Conservation (phyloP, 805 yeast genomes). For the Saccharomycopsis olivae region DNA sequence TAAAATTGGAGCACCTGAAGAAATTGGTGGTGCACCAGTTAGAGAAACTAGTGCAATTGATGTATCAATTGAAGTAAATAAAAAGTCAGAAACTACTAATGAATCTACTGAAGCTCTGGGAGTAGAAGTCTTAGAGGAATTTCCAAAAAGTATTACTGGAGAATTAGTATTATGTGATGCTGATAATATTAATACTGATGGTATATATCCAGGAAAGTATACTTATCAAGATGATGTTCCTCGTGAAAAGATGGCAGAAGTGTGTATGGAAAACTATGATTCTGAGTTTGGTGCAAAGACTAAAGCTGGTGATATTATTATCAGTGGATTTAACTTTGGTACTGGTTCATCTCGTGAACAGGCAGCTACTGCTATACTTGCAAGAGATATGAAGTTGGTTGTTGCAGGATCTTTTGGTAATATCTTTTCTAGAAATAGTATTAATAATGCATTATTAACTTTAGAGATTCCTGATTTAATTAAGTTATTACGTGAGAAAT, state of each 20-base stretch:
- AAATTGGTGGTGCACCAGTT: slow-evolving; percentile 47
- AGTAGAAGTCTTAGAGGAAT: slow-evolving; percentile 78
- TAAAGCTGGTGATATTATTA: slow-evolving; percentile 76
- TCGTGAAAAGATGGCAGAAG: slow-evolving; percentile 93
- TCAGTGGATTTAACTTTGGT: slow-evolving; percentile 93
- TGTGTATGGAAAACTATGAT: slow-evolving; percentile 98
- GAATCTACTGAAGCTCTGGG: slow-evolving; percentile 26
- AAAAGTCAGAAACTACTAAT: slow-evolving; percentile 23
- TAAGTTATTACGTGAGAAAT: slow-evolving; percentile 61
- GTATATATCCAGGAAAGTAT: slow-evolving; percentile 97
- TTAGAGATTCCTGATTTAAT: slow-evolving; percentile 87
- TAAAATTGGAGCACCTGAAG: slow-evolving; percentile 85
- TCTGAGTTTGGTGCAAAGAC: slow-evolving; percentile 76
- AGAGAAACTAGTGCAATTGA: slow-evolving; percentile 18
- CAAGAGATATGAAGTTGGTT: slow-evolving; percentile 84
- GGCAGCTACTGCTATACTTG: slow-evolving; percentile 96
- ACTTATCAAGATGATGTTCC: slow-evolving; percentile 97
- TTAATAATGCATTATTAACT: slow-evolving; percentile 90
- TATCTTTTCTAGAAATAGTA: slow-evolving; percentile 90
- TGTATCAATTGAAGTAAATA: slow-evolving; percentile 25
- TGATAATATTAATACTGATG: slow-evolving; percentile 94
- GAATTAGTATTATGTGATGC: slow-evolving; percentile 94
- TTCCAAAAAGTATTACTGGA: slow-evolving; percentile 83
- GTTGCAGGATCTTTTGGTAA: slow-evolving; percentile 98
- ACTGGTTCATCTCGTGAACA: slow-evolving; percentile 98